phyloP scores from a whole-genome alignment of 352 stramenopile species.

The Elongisporangium prolatum region DNA sequence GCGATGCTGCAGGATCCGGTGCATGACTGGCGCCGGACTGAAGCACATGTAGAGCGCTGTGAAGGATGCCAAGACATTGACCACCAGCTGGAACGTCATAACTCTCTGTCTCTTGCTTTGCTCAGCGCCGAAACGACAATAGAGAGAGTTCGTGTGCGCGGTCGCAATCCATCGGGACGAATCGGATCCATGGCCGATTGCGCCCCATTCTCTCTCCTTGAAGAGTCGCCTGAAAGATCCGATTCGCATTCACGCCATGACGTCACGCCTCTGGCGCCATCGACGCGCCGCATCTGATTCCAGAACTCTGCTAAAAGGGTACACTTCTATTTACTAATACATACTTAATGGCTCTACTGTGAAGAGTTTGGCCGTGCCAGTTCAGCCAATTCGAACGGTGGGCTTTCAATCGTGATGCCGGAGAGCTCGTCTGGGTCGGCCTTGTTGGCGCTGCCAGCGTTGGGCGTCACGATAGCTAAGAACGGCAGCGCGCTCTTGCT shows the following conservation, averaged over 20 bases:
- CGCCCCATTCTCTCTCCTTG: not conserved
- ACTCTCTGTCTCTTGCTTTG: not conserved
- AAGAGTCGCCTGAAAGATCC: not conserved
- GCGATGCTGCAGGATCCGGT: constrained; percentile 21
- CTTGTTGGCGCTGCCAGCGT: constrained; percentile 10
- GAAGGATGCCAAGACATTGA: constrained; percentile 31
- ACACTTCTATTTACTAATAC: not conserved
- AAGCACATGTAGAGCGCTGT: constrained; percentile 43
- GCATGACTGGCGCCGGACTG: constrained; percentile 25
- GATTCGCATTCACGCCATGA: not conserved
- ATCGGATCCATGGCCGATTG: not conserved
- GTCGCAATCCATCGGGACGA: not conserved
- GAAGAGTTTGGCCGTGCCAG: not conserved
- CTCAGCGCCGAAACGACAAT: not conserved
- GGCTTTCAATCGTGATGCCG: constrained; percentile 27
- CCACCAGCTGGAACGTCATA: constrained; percentile 13
- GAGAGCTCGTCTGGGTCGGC: constrained; percentile 21
- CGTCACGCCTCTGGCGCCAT: not conserved
- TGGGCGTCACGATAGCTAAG: constrained; percentile 13
- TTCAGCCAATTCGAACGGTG: constrained; percentile 1
- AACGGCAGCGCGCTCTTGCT: constrained; percentile 16
- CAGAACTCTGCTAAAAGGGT: not conserved
- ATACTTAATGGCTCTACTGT: not conserved
- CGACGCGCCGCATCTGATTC: not conserved
- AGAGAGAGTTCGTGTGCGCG: not conserved